Evolutionary conservation across 805 yeast genomes (phyloP).

Genomic region (Tetrapisispora nanseiensis): DNA sequence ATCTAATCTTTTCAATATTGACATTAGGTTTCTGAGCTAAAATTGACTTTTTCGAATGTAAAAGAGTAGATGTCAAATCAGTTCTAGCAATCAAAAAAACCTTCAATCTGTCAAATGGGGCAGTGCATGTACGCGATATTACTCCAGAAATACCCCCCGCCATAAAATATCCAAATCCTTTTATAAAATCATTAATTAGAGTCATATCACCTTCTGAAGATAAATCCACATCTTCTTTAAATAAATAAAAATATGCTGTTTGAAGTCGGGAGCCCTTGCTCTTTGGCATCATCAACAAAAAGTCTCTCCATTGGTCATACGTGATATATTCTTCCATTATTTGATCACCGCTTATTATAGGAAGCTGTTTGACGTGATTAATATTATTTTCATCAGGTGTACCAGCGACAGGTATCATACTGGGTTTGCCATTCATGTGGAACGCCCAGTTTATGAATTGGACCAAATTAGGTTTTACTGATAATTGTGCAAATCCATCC

Average conservation of each 20-base stretch:
- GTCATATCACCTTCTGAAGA: constrained; percentile 91
- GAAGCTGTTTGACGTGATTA: too few species aligned
- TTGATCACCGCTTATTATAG: constrained; percentile 4
- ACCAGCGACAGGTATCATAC: neutral
- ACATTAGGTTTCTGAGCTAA: constrained; percentile 36
- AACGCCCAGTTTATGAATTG: constrained; percentile 28
- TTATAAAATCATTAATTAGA: constrained; percentile 62
- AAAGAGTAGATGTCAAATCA: constrained; percentile 59
- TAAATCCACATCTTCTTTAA: constrained; percentile 71
- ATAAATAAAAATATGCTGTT: constrained; percentile 56
- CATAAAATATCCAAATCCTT: constrained; percentile 82
- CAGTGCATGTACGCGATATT: constrained; percentile 90
- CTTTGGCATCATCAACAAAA: constrained; percentile 74
- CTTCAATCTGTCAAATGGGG: constrained; percentile 91
- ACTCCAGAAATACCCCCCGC: constrained; percentile 97
- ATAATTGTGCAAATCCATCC: neutral
- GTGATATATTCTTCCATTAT: constrained; percentile 54
- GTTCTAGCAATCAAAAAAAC: constrained; percentile 90
- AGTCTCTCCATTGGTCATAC: constrained; percentile 79
- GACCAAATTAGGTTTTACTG: constrained; percentile 8
- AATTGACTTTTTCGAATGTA: constrained; percentile 43
- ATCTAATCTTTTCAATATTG: constrained; percentile 40
- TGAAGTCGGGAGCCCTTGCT: constrained; percentile 62
- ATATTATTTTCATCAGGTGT: neutral
- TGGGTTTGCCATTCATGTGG: constrained; percentile 4